Conservation (phyloP, 305 asterid species). For the Fraxinus angustifolia region DNA sequence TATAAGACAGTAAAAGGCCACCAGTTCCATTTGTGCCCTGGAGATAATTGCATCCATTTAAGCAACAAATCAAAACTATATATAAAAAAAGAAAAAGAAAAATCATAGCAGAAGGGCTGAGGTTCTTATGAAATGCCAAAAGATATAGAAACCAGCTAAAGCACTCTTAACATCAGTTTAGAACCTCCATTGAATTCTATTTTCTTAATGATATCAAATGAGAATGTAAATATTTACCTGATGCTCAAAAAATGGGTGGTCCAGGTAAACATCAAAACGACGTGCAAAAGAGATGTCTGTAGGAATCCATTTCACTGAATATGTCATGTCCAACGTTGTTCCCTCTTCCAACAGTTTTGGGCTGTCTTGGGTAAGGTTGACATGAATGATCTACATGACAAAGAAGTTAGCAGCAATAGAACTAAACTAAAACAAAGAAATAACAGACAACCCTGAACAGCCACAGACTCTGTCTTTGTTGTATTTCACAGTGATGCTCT, state of each 20-base stretch:
- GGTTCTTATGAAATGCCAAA: background rate
- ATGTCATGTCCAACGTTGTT: slow-evolving; percentile 46
- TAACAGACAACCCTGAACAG: slow-evolving; percentile 12
- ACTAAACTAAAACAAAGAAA: background rate
- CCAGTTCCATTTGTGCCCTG: background rate
- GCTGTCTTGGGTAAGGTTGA: slow-evolving; percentile 53
- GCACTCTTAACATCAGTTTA: background rate
- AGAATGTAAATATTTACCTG: slow-evolving; percentile 39
- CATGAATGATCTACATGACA: slow-evolving; percentile 54
- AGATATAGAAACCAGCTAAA: background rate
- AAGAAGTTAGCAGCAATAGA: background rate
- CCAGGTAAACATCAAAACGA: slow-evolving; percentile 66
- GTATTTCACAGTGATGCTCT: slow-evolving; percentile 44
- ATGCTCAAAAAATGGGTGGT: slow-evolving; percentile 68
- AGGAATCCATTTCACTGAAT: slow-evolving; percentile 53
- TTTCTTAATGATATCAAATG: background rate
- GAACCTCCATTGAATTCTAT: background rate
- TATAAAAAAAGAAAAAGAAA: background rate
- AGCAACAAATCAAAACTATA: background rate
- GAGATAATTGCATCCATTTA: background rate
- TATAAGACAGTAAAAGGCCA: background rate
- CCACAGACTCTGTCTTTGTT: slow-evolving; percentile 54
- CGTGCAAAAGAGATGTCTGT: slow-evolving; percentile 58
- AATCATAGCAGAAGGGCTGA: background rate
- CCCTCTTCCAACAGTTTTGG: slow-evolving; percentile 56